Evolutionary conservation across 2,329 filamentous ascomycete species (phyloP), one percentile per base, ranked within the genome.

Genomic region (Metarhizium anisopliae): DNA sequence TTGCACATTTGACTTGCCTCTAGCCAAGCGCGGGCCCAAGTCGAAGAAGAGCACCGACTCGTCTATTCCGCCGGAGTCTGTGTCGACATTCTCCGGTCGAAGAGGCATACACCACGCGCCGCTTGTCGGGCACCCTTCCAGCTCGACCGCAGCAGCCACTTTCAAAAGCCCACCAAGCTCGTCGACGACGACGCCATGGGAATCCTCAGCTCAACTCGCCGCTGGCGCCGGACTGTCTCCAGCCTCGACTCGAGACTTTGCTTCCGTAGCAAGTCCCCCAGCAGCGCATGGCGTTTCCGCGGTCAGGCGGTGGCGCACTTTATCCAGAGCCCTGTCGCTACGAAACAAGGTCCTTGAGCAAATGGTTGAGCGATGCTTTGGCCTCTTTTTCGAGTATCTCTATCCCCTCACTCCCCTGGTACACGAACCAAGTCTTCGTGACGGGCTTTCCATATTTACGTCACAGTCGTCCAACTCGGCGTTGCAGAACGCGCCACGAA

Each of bases 381-480:
- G 72, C 55, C 59, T 74, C 20, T 75, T 74, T 56, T 74, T 74
- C 36, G 65, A 74, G 53, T 74, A 74, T 51, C 70, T 75, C 2
- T 74, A 71, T 52, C 73, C 73, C 2, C 65, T 75, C 2, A 75
- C 68, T 18, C 72, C 72, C 2, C 58, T 75, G 47, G 67, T 75
- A 3, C 72, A 75, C 57, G 72, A 75, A 50, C 66, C 71, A 0
- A 73, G 67, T 60, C 63, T 75, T 6, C 67, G 72, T 14, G 63
- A 70, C 30, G 69, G 65, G 18, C 56, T 74, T 29, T 63, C 63
- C 2, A 67, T 67, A 51, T 73, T 74, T 50, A 56, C 53, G 2
- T 51, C 50, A 11, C 32, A 45, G n/a, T 60, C 43, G 56, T 55
- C 47, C 60, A 63, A 25, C 47, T 14, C 42, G 14, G 35, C 52